Evolutionary conservation across 148 eudicot species (phyloP), one percentile per base, ranked within the genome.

Genomic region (Vaccinium myrtillus): DNA sequence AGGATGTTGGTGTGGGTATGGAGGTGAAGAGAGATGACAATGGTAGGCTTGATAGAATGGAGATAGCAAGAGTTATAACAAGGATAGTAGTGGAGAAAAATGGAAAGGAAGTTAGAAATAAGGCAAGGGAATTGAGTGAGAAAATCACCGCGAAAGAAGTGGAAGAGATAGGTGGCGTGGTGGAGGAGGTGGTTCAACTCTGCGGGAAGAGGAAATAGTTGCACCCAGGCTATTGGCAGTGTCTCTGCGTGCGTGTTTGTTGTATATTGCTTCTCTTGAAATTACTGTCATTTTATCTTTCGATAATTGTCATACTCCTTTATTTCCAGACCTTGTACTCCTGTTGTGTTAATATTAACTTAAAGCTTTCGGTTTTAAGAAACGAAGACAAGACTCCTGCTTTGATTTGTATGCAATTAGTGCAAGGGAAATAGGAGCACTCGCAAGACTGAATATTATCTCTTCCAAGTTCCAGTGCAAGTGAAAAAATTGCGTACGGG

Each of bases 1-100:
- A 46, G 30, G 88, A 71, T 54, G n/a, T 86, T 50, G 87, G 90
- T 9, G 81, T 84, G 8, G 88, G 88, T 16, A 43, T 82, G 67
- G 87, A 82, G 73, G 88, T 75, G 2, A 58, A 15, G 54, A 84
- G 83, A 67, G 82, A 79, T 30, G 83, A 51, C 16, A 76, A 53
- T 10, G 74, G 85, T 63, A 78, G 55, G 85, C 27, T 89, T n/a
- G 8, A 73, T 0, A 56, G 85, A 49, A 86, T 80, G 39, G 75
- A 79, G 58, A 32, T 86, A 3, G 87, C 80, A 6, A 55, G 46
- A 59, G 36, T 75, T 8, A 70, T 86, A 1, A 84, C 16, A n/a
- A 30, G 65, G 70, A 83, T 86, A 14, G 53, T 86, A 14, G 32
- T 11, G 50, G 87, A 77, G 59, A 23, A 82, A 73, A 55, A 6